phyloP scores from a whole-genome alignment of 2,329 filamentous ascomycete species.

The Colletotrichum noveboracense region DNA sequence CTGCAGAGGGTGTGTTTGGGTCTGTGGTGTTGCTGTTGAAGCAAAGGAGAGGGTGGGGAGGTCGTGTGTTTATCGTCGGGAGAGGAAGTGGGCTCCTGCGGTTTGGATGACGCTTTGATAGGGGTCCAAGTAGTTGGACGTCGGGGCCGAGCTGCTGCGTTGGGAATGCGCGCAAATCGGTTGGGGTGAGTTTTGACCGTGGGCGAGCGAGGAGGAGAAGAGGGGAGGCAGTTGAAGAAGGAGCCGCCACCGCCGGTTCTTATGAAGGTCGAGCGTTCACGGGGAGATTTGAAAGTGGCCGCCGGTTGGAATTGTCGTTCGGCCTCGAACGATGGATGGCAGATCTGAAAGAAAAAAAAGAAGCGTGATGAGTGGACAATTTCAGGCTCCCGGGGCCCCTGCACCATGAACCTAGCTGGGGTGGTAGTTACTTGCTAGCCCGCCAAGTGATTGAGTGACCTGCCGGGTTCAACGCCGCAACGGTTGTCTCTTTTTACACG shows the following conservation, averaged over 20 bases:
- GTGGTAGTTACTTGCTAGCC: not conserved
- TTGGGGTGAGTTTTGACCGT: not conserved
- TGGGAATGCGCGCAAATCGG: not conserved
- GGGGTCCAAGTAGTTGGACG: not conserved
- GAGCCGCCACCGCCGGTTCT: not conserved
- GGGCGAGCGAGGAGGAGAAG: not conserved
- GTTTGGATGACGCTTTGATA: not conserved
- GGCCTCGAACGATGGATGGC: constrained; percentile 10
- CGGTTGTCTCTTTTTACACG: not conserved
- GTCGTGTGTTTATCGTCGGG: not conserved
- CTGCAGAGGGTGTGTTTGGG: not conserved
- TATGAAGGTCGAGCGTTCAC: not conserved
- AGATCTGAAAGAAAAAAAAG: constrained; percentile 8
- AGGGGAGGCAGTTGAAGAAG: not conserved
- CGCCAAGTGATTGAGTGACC: not conserved
- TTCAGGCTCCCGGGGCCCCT: constrained; percentile 3
- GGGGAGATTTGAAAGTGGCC: not conserved
- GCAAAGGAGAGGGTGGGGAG: not conserved
- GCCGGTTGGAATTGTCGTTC: constrained; percentile 10
- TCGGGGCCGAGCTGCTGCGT: not conserved
- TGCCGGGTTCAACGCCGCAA: not conserved
- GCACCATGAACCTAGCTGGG: not conserved
- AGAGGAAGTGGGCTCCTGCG: not conserved
- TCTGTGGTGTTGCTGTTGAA: constrained; percentile 7
- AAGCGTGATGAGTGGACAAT: constrained; percentile 9